Evolutionary conservation across 805 yeast genomes (phyloP), one percentile per base, ranked within the genome.

Genomic region (Yamadazyma kitorensis): DNA sequence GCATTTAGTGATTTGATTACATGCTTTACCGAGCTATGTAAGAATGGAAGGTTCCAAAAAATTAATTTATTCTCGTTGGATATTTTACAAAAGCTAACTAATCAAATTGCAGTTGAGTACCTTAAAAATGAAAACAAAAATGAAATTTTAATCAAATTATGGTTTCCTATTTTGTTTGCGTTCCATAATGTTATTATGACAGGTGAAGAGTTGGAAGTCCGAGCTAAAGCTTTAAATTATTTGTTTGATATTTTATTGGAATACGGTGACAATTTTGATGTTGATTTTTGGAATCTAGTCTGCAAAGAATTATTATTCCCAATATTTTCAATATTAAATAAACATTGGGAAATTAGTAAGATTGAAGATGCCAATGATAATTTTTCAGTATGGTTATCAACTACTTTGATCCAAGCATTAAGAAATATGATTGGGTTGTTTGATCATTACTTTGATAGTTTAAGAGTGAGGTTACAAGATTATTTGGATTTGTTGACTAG

Each of bases 401-500:
- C 98, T 0, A 93, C 99, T 1, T 73, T 93, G 59, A 88, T 94
- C 43, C 98, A 93, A 59, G 98, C 98, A 0, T 68, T 94, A 54
- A 78, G 94, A 56, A 86, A 86, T 50, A 76, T 88, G 80, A 81
- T 91, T 48, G 80, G 85, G 1, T 65, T 93, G 37, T 85, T 91
- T 52, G 76, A 88, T 0, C 84, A 81, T 43, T 91, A 85, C 59
- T 93, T 89, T 55, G 85, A 76, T 26, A 73, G 81, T 2, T 74
- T 93, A 51, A 80, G 80, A 47, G 70, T 76, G 26, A 77, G 85
- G 74, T 67, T 91, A 33, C 85, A 79, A 40, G 93, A 86, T 1
- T 87, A 84, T 55, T 68, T 94, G 57, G 78, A 78, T 13, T 68
- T 94, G 33, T 61, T 93, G 37, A 79, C 80, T 2, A 81, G 91